phyloP scores from a whole-genome alignment of 1,284 basidiomycete species.

The Irpex sp. region DNA sequence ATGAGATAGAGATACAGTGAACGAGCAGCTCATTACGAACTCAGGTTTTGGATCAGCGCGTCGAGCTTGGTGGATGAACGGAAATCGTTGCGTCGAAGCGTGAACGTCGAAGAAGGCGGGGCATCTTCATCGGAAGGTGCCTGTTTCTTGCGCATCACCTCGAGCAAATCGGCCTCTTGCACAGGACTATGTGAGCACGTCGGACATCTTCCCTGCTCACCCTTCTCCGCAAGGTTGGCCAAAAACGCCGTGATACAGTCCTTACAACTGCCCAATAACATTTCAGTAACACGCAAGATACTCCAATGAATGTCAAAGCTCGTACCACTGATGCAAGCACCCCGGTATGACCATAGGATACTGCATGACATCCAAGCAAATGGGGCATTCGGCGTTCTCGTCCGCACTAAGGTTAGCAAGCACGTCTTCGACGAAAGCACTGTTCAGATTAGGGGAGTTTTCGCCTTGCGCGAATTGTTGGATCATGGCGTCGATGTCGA shows the following conservation, averaged over 20 bases:
- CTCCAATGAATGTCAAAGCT: not conserved
- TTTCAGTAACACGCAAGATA: not conserved
- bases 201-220: slow-evolving; percentile 66
- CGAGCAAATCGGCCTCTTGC: slow-evolving; percentile 61
- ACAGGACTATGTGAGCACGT: slow-evolving; percentile 65
- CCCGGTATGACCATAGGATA: slow-evolving; percentile 64
- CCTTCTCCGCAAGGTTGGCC: slow-evolving; percentile 56
- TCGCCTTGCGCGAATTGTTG: slow-evolving; percentile 7
- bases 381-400: slow-evolving; percentile 63
- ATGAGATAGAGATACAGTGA: not conserved
- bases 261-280: slow-evolving; percentile 55
- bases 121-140: slow-evolving; percentile 27
- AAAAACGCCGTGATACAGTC: slow-evolving; percentile 75
- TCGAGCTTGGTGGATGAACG: slow-evolving; percentile 85
- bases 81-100: slow-evolving; percentile 77
- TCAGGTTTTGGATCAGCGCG: slow-evolving; percentile 63
- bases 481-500: slow-evolving; percentile 12
- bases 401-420: slow-evolving; percentile 53
- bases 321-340: slow-evolving; percentile 76
- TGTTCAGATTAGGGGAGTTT: slow-evolving; percentile 21
- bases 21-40: slow-evolving; percentile 31
- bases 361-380: slow-evolving; percentile 77
- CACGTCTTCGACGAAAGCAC: slow-evolving; percentile 52
- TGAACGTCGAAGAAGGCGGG: slow-evolving; percentile 37
- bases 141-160: slow-evolving; percentile 44